Base-by-base conservation (phyloP, 179 eudicot genomes). In the Monotropa hypopitys region DNA sequence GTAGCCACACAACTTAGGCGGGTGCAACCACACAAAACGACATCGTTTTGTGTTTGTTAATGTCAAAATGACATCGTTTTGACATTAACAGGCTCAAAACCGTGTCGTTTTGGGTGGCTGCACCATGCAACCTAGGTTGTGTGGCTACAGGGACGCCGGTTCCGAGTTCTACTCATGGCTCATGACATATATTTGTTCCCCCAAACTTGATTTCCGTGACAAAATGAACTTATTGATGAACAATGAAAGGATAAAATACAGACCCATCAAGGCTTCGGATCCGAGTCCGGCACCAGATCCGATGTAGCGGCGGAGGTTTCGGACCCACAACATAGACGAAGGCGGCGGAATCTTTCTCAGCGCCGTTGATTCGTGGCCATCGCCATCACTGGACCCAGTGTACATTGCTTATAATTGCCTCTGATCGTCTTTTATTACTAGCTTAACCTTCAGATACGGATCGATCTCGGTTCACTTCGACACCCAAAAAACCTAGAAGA, bases 211-310 rank as follows among this genome's bases (percentile, higher is more conserved):
- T 26, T 61, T 61, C 66, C 35, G 2, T 61, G 28, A 59, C 66
- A 56, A 56, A 59, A 11, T 23, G 32, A 59, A 11, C 35, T 26
- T 26, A 59, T 50, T 26, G 30, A 50, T 15, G 33, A 49, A 32
- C 69, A 51, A 13, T 3, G 72, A 10, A 7, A 0, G 21, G 23
- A 53, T 26, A 23, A 74, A 35, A 51, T 43, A 23, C 75, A 57
- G 26, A 94, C 98, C 98, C 98, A 94, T 94, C 38, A 94, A 80
- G 74, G 98, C 97, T 88, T 94, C 97, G 63, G 98, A 94, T 26
- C 98, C 98, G 59, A 94, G 97, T n/a, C 98, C 98, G 28, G 97
- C 89, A 11, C 98, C 97, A 68, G 96, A 89, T 85, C 98, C 97
- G 77, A 94, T 94, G 88, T n/a, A 94, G 15, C 94, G 90, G 71